Evolutionary conservation across 2,329 filamentous ascomycete species (phyloP), one percentile per base, ranked within the genome.

Genomic region (Didymella glomerata): DNA sequence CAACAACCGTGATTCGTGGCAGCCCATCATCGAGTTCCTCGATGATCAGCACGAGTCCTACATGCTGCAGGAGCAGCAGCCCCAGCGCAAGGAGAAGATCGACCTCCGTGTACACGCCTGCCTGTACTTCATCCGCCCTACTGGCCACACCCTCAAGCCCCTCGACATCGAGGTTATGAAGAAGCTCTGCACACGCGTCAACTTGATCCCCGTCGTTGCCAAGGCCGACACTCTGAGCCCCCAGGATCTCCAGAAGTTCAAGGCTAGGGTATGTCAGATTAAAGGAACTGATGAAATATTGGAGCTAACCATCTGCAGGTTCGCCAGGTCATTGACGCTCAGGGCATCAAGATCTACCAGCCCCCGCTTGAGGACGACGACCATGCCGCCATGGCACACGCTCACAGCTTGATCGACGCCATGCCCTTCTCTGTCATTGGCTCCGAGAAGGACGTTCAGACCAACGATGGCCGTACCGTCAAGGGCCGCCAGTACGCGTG

Each of bases 11-110:
- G 95, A 99, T 82, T 98, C 95, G 65, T 99, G 95, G 95, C 96
- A 97, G 87, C 95, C 95, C 78, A 98, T 99, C 78, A 98, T 99
- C 81, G 95, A 99, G 82, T 99, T 99, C 85, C 86, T 99, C 75
- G 95, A 99, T 82, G 95, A 99, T 83, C 95, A 99, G 86, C 96
- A 99, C 81, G 95, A 99, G 86, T 99, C 95, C 36, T 99, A 99
- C 83, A 99, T 99, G 95, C 87, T 99, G 78, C 95, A 99, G 85
- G 95, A 99, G 88, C 95, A 99, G 83, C 95, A 99, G 83, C 95
- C 96, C 72, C 92, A 92, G 81, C 93, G 95, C 76, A 89, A 90
- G 76, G 95, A 99, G 85, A 99, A 98, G 88, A 99, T 99, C 75
- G 95, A 99, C 78, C 91, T 99, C 75, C 93, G 95, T 83, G 96